These are phyloP conservation scores for Paraglomus occultum DNA, from an alignment of 192 early-diverging fungal species.

Conservation along the genomic window DNA sequence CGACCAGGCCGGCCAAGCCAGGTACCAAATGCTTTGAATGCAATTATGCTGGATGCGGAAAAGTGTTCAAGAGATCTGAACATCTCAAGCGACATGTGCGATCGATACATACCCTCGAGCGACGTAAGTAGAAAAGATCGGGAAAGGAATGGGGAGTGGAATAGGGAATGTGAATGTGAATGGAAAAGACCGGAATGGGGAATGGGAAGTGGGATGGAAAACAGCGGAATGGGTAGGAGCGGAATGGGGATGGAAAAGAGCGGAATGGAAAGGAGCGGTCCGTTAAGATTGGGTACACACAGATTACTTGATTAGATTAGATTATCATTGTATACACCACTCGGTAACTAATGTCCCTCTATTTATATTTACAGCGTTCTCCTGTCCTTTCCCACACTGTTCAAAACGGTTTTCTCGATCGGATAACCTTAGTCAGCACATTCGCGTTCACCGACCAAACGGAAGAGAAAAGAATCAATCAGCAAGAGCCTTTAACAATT, in stretches of 20 bases:
- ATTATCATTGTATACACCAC: neutral
- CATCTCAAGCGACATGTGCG: slow-evolving; percentile 60
- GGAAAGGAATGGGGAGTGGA: too few relatives aligned
- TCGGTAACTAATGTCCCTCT: neutral
- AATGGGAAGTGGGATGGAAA: too few relatives aligned
- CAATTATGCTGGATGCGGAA: slow-evolving; percentile 53
- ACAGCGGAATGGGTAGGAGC: too few relatives aligned
- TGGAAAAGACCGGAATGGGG: too few relatives aligned
- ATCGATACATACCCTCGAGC: slow-evolving; percentile 60
- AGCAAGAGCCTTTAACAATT: slow-evolving; percentile 36
- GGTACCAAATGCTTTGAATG: slow-evolving; percentile 56
- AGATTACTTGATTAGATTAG: neutral
- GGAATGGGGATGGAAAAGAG: too few relatives aligned
- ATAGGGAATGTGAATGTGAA: too few relatives aligned
- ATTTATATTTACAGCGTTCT: slow-evolving; percentile 40
- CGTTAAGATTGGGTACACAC: too few relatives aligned
- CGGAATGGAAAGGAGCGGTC: too few relatives aligned
- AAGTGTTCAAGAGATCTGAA: slow-evolving; percentile 60
- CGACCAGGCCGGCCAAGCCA: slow-evolving; percentile 46
- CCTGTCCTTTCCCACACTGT: slow-evolving; percentile 52
- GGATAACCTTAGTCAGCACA: slow-evolving; percentile 57
- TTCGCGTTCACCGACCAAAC: slow-evolving; percentile 56
- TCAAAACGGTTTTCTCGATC: slow-evolving; percentile 57
- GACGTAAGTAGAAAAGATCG: too few relatives aligned
- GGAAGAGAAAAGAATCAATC: slow-evolving; percentile 45